Percentiles rank a stretch among this genome's conserved stretches.
phyloP scores from a whole-genome alignment of 306 rosid genomes.

The Castanea mollissima region DNA sequence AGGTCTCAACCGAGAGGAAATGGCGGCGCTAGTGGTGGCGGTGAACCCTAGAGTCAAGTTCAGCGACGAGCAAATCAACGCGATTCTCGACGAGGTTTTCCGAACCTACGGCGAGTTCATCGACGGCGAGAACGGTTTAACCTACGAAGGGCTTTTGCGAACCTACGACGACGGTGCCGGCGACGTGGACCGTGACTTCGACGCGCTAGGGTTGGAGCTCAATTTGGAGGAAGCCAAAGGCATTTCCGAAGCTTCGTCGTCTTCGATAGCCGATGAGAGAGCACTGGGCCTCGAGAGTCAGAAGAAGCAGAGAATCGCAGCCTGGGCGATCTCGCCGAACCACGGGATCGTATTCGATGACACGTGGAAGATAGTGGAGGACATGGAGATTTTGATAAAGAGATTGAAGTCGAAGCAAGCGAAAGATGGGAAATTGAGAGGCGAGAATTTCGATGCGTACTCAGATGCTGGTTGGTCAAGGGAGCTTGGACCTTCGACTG shows the following conservation, averaged over 20 bases:
- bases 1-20: slow-evolving; percentile 83
- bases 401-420: slow-evolving; percentile 80
- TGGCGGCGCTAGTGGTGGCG: slow-evolving; percentile 95
- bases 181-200: slow-evolving; percentile 94
- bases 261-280: slow-evolving; percentile 78
- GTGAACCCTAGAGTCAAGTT: slow-evolving; percentile 99
- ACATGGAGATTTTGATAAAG: slow-evolving; percentile 84
- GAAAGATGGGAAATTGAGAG: slow-evolving; percentile 78
- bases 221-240: slow-evolving; percentile 46
- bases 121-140: slow-evolving; percentile 81
- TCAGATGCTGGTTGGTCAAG: slow-evolving; percentile 99
- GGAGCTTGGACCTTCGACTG: slow-evolving; percentile 81
- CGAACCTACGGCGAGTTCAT: slow-evolving; percentile 86
- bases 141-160: slow-evolving; percentile 83
- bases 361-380: slow-evolving; percentile 96
- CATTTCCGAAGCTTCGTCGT: slow-evolving; percentile 71
- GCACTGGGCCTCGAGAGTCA: slow-evolving; percentile 58
- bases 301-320: slow-evolving; percentile 97
- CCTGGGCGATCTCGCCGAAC: slow-evolving; percentile 95
- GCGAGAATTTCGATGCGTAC: slow-evolving; percentile 72
- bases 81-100: slow-evolving; percentile 94
- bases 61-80: slow-evolving; percentile 97
- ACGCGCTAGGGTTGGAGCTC: slow-evolving; percentile 83
- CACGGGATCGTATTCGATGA: slow-evolving; percentile 96
- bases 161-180: slow-evolving; percentile 99